Base-by-base conservation (phyloP, 305 asterid species). In the Solanum hybrid region DNA sequence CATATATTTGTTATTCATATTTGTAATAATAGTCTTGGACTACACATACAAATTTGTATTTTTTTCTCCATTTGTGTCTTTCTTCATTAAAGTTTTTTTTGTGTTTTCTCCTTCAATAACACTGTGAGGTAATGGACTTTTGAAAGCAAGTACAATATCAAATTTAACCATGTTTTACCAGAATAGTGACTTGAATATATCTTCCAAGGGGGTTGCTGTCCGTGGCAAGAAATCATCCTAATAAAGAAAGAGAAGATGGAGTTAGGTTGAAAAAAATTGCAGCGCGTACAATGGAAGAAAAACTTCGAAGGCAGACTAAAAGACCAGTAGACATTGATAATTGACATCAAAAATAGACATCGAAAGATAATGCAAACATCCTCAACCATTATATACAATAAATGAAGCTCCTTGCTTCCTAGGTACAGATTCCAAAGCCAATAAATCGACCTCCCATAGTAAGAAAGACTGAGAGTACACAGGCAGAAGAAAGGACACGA, bases 211-310 rank as follows among this genome's bases (percentile, higher is more conserved):
- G 66, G 98, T 95, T 89, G 98, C 97, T 51, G 99, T 96, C 79
- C 99, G 96, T 86, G 99, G 99, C 92, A 96, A 94, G 91, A 96
- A 96, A 91, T 96, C 99, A 34, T 96, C 99, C 99, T 96, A 95
- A 89, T 90, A 82, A 92, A 93, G 78, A 60, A 92, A 84, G 90
- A 64, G 78, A 89, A 78, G 78, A 85, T 40, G 66, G 40, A 38
- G 82, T 88, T 88, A 79, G 17, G 78, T 78, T 34, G 29, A 82
- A 42, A 81, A 31, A 17, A 5, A 17, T 82, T 10, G 40, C 42
- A 51, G 37, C 76, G 2, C 7, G 13, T 7, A 51, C 31, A 4
- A 84, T 29, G 27, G 75, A 13, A 84, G 75, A 51, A 84, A 27
- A 51, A 29, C 29, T 45, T 51, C 42, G 5, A 29, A 42, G 38